phyloP scores from a whole-genome alignment of 1,139 yeast species.

The Candida pseudoviswanathii region DNA sequence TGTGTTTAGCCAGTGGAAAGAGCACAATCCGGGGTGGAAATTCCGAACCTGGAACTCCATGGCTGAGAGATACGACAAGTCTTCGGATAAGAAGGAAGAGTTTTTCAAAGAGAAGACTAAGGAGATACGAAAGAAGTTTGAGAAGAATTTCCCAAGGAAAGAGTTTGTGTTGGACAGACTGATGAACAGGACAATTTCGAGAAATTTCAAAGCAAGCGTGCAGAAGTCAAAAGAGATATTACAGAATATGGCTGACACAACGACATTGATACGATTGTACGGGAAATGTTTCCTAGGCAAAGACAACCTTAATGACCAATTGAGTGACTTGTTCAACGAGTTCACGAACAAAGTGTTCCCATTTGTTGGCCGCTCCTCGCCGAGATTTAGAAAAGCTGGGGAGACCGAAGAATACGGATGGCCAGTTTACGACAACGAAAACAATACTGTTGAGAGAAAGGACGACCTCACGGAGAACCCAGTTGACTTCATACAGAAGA shows the following conservation, averaged over 20 bases:
- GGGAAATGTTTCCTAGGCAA: constrained; percentile 38
- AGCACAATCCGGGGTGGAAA: constrained; percentile 27
- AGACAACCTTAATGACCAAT: constrained; percentile 10
- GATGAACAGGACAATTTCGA: constrained; percentile 24
- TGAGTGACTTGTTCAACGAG: constrained; percentile 16
- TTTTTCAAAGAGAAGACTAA: constrained; percentile 12
- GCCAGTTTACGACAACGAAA: constrained; percentile 14
- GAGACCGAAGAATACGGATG: constrained; percentile 11
- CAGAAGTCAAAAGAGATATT: constrained; percentile 22
- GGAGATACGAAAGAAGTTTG: constrained; percentile 10
- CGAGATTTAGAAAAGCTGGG: constrained; percentile 23
- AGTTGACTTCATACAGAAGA: constrained; percentile 16
- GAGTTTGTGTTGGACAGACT: constrained; percentile 6
- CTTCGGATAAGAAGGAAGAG: constrained; percentile 21
- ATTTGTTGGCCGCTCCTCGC: constrained; percentile 26
- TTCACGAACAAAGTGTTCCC: constrained; percentile 33
- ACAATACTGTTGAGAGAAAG: constrained; percentile 8
- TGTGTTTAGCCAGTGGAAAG: constrained; percentile 29
- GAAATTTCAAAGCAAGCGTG: constrained; percentile 20
- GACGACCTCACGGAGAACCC: constrained; percentile 14
- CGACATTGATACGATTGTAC: constrained; percentile 33
- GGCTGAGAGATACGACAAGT: constrained; percentile 29
- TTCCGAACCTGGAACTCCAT: constrained; percentile 19
- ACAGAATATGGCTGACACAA: constrained; percentile 40
- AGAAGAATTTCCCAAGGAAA: constrained; percentile 11